phyloP scores from a whole-genome alignment of 768 basidiomycete genomes.

The Saitozyma podzolica region DNA sequence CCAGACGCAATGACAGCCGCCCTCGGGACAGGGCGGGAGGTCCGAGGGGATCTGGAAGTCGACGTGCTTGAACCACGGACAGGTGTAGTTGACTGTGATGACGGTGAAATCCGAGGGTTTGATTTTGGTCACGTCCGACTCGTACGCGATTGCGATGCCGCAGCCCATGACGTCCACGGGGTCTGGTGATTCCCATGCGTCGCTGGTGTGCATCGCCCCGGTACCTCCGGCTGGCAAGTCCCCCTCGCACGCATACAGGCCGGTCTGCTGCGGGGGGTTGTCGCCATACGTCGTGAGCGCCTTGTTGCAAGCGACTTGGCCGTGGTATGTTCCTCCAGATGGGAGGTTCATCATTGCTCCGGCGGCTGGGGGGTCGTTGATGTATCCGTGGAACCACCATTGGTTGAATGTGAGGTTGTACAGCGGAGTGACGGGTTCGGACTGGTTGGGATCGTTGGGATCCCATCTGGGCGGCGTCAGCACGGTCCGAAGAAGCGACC shows the following conservation, averaged over 20 bases:
- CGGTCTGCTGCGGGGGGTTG: slow-evolving; percentile 27
- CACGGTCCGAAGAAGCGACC: not conserved
- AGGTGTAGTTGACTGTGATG: slow-evolving; percentile 37
- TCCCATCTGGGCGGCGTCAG: slow-evolving; percentile 22
- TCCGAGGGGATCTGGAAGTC: slow-evolving; percentile 49
- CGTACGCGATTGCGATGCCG: slow-evolving; percentile 43
- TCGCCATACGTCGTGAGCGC: slow-evolving; percentile 34
- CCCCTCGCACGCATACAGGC: slow-evolving; percentile 44
- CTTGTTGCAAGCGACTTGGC: slow-evolving; percentile 45
- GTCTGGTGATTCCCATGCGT: slow-evolving; percentile 23
- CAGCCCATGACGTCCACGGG: slow-evolving; percentile 47
- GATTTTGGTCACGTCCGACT: slow-evolving; percentile 35
- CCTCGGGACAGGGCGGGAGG: slow-evolving; percentile 48
- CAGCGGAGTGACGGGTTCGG: slow-evolving; percentile 41
- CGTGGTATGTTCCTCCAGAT: slow-evolving; percentile 41
- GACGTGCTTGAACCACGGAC: slow-evolving; percentile 48
- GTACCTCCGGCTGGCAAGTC: slow-evolving; percentile 28
- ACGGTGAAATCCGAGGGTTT: slow-evolving; percentile 43
- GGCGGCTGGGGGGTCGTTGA: slow-evolving; percentile 38
- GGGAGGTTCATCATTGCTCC: slow-evolving; percentile 43
- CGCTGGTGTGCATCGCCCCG: slow-evolving; percentile 48
- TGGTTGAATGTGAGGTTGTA: slow-evolving; percentile 36
- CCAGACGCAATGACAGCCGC: slow-evolving; percentile 49
- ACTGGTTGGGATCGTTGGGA: slow-evolving; percentile 41
- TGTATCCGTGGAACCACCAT: slow-evolving; percentile 52